These are phyloP conservation scores for Sporothrix inflata DNA, from an alignment of 2,329 filamentous ascomycete species.

Conservation along the genomic window DNA sequence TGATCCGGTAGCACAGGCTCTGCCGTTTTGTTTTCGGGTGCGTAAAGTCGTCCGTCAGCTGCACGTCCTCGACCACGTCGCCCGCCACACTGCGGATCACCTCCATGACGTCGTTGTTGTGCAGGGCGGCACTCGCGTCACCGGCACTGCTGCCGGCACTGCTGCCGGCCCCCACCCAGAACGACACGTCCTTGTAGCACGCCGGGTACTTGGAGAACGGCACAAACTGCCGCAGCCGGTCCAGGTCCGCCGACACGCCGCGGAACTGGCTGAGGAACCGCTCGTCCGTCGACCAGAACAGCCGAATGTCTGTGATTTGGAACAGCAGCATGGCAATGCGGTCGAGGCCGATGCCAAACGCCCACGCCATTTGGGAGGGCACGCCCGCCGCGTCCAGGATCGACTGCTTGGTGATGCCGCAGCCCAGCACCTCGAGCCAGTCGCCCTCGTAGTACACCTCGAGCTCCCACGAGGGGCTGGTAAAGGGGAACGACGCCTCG, in stretches of 20 bases:
- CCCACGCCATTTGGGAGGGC: constrained; percentile 81
- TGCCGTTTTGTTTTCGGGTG: constrained; percentile 82
- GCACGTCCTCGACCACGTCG: constrained; percentile 85
- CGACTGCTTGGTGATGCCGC: constrained; percentile 82
- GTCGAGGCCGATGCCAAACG: constrained; percentile 92
- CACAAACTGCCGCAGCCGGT: constrained; percentile 65
- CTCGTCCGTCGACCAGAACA: constrained; percentile 89
- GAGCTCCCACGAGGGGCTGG: constrained; percentile 91
- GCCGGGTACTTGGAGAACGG: constrained; percentile 91
- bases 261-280: constrained; percentile 87
- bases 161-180: constrained; percentile 67
- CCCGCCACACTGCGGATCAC: constrained; percentile 81
- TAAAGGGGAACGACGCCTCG: constrained; percentile 97
- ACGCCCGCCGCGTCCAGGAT: constrained; percentile 78
- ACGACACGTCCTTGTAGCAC: constrained; percentile 90
- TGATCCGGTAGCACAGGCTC: constrained; percentile 90
- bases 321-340: constrained; percentile 97
- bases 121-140: constrained; percentile 57
- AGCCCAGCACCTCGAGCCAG: constrained; percentile 96
- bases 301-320: constrained; percentile 90
- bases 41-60: constrained; percentile 80
- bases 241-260: constrained; percentile 58
- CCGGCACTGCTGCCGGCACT: constrained; percentile 46
- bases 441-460: constrained; percentile 93
- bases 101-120: constrained; percentile 98